A percentile compares a stretch with the other conserved stretches of the same genome.
These are phyloP conservation scores for Xylariaceae sp. DNA, from an alignment of 2,329 filamentous ascomycete species.

Conservation along the genomic window DNA sequence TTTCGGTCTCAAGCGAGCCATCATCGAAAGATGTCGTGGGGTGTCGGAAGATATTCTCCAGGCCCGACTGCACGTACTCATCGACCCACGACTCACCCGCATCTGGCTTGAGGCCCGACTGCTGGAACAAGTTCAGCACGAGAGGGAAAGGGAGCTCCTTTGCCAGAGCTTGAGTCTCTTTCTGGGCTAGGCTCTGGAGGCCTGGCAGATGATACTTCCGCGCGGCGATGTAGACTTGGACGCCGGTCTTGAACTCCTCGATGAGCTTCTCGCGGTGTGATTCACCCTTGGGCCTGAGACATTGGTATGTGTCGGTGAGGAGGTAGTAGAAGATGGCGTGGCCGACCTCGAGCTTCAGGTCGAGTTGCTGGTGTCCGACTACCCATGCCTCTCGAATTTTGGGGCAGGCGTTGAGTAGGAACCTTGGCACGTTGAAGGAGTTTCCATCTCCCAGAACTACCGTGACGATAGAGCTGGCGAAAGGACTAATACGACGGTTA, in stretches of 20 bases:
- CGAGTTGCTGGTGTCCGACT: not conserved
- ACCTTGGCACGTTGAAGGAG: slow-evolving; percentile 7
- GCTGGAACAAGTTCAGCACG: slow-evolving; percentile 14
- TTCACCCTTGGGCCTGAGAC: slow-evolving; percentile 19
- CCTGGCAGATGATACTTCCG: slow-evolving; percentile 16
- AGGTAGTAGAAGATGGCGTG: slow-evolving; percentile 26
- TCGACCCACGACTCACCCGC: slow-evolving; percentile 15
- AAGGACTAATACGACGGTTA: slow-evolving; percentile 10
- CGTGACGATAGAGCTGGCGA: slow-evolving; percentile 8
- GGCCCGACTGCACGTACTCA: slow-evolving; percentile 12
- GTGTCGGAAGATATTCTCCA: slow-evolving; percentile 9
- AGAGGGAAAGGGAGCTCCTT: slow-evolving; percentile 15
- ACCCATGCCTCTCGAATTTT: not conserved
- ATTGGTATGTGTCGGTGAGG: slow-evolving; percentile 24
- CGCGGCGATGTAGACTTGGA: slow-evolving; percentile 19
- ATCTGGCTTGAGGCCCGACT: slow-evolving; percentile 6
- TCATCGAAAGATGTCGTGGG: slow-evolving; percentile 16
- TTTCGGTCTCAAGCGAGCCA: slow-evolving; percentile 5
- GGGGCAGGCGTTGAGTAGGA: slow-evolving; percentile 6
- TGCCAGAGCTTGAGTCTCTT: slow-evolving; percentile 23
- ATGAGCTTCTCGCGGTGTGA: slow-evolving; percentile 13
- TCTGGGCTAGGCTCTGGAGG: slow-evolving; percentile 18
- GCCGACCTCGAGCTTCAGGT: slow-evolving; percentile 20
- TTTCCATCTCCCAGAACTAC: slow-evolving; percentile 5
- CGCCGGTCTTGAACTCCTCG: slow-evolving; percentile 20